Percentiles rank a stretch among this genome's conserved stretches.
Evolutionary conservation across 106 monocot genomes (phyloP).

Genomic region (Agapanthus africanus): DNA sequence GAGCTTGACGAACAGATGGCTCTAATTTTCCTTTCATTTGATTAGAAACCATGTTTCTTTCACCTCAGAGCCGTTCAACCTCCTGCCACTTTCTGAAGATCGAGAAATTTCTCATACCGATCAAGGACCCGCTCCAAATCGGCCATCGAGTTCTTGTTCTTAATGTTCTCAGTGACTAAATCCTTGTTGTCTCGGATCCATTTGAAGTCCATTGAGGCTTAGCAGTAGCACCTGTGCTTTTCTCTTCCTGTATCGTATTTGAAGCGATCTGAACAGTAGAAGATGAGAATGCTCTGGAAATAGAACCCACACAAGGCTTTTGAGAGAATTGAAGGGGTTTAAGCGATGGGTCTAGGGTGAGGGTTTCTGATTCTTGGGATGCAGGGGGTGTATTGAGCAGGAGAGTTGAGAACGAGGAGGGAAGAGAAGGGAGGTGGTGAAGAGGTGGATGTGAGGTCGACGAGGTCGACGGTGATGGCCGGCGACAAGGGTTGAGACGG

Average conservation of each 20-base stretch:
- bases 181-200: constrained; percentile 95
- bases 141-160: constrained; percentile 66
- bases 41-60: constrained; percentile 79
- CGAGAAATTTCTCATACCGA: constrained; percentile 66
- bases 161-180: constrained; percentile 60
- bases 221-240: constrained; percentile 36
- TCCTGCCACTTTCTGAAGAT: constrained; percentile 97
- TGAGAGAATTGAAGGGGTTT: not conserved
- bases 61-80: constrained; percentile 86
- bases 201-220: constrained; percentile 92
- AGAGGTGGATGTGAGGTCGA: no score
- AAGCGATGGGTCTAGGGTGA: constrained; percentile 9
- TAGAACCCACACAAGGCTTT: constrained; percentile 6
- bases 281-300: constrained; percentile 17
- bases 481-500: no score
- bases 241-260: constrained; percentile 23
- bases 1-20: constrained; percentile 61
- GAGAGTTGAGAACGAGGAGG: no score
- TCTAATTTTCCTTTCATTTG: constrained; percentile 96
- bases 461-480: no score
- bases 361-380: no score
- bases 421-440: no score
- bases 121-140: constrained; percentile 78
- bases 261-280: constrained; percentile 21
- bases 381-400: no score